Evolutionary conservation across 1,284 basidiomycete genomes (phyloP).

Genomic region (Apiotrichum akiyoshidainum): DNA sequence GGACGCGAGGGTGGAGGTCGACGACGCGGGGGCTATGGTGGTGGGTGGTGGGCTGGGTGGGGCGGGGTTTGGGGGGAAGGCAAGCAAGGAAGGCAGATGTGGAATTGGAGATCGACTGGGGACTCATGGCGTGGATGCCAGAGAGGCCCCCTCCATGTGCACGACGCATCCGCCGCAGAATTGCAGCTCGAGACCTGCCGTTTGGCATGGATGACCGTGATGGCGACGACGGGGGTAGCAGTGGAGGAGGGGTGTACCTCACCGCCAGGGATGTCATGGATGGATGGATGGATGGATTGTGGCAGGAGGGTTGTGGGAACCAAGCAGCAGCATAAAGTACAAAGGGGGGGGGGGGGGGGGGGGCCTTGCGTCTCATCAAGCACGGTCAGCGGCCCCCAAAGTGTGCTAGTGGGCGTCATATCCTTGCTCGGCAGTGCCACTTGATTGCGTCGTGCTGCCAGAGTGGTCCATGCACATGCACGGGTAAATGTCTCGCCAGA

Average conservation of each 20-base stretch:
- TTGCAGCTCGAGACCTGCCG: neutral
- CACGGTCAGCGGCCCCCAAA: no score
- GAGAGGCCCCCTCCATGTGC: no score
- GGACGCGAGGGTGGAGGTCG: slow-evolving; percentile 1
- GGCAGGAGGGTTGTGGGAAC: neutral
- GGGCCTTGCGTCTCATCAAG: no score
- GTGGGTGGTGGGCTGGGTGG: neutral
- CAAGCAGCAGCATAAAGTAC: neutral
- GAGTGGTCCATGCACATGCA: no score
- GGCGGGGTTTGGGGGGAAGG: neutral
- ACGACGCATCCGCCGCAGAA: slow-evolving; percentile 7
- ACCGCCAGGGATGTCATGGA: slow-evolving; percentile 2
- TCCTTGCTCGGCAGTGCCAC: no score
- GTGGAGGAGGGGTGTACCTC: neutral
- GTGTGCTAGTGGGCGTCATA: no score
- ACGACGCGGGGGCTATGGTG: neutral
- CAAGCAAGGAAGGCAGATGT: neutral
- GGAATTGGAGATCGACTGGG: no score
- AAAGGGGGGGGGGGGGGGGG: no score
- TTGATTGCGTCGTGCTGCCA: no score
- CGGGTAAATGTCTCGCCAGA: no score
- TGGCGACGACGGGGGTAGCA: no score
- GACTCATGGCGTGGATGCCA: no score
- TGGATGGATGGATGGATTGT: slow-evolving; percentile 8
- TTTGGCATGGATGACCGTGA: neutral